Evolutionary conservation across 2,329 filamentous ascomycete species (phyloP), one percentile per base, ranked within the genome.

Genomic region (Geosmithia putterillii): DNA sequence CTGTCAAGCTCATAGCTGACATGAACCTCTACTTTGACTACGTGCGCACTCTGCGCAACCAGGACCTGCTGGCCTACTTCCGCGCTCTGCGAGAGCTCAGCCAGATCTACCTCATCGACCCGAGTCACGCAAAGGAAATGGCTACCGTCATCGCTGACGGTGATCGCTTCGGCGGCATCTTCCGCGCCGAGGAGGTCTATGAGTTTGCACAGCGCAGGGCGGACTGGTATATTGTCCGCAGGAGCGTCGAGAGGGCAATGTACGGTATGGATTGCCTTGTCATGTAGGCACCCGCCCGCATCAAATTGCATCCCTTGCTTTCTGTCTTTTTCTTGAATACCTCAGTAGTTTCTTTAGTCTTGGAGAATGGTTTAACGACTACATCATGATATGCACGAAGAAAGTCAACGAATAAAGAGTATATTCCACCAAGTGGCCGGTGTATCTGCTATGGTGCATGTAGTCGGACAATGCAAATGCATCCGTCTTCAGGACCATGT

Each of bases 131-230:
- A 14, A 94, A 94, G 60, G 92, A 96, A 60, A 83, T 98, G 71
- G 92, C 92, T 6, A 84, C 83, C 2, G 86, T 98, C 44, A 95
- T 98, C 57, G 89, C 92, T 0, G 92, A 98, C 57, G 80, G 78
- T 1, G 85, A 90, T 56, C 76, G 90, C 2, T 98, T 96, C 59
- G 76, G 85, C 21, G 92, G 92, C 12, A 85, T 98, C 41, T 95
- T 96, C 56, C 76, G 89, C 18, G 86, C 90, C 0, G 92, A 98
- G 61, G 92, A 98, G 67, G 92, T 96, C 3, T 95, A 95, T 55
- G 90, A 96, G 67, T 98, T 94, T 66, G 92, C 90, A 1, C 88
- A 95, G 63, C 71, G 92, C 51, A 71, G 92, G 52, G 89, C 89
- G 41, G 92, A 98, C 65, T 98, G 92, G 92, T 95, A 92, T 59